Percentiles rank a stretch among this genome's conserved stretches.
Evolutionary conservation across 495 filamentous ascomycete species (phyloP).

Genomic region (Neurospora sp.): DNA sequence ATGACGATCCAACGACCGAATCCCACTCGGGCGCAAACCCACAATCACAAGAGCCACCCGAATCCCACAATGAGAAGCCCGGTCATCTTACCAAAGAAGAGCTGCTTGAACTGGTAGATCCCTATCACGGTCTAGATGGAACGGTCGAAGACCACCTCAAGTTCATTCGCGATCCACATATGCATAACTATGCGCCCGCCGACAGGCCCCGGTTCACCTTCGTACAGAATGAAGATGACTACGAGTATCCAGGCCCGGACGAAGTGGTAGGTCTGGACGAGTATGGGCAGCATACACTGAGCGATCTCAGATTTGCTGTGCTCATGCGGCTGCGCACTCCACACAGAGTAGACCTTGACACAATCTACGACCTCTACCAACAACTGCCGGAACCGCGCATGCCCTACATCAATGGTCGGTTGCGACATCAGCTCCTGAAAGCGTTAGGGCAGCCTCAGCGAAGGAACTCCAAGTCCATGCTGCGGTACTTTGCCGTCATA

Average conservation of each 20-base stretch:
- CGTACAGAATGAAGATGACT: constrained; percentile 34
- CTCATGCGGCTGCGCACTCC: constrained; percentile 22
- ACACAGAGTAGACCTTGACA: constrained; percentile 23
- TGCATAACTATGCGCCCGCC: constrained; percentile 34
- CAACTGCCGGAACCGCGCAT: constrained; percentile 50
- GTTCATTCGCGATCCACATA: constrained; percentile 35
- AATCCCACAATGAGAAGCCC: not conserved
- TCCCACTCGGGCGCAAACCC: not conserved
- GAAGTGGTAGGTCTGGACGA: constrained; percentile 16
- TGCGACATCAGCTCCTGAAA: constrained; percentile 56
- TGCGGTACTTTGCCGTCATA: constrained; percentile 73
- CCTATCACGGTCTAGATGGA: constrained; percentile 31
- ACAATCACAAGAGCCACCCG: not conserved
- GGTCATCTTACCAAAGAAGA: constrained; percentile 23
- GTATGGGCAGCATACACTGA: constrained; percentile 15
- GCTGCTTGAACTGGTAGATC: constrained; percentile 39
- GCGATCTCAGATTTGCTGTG: constrained; percentile 24
- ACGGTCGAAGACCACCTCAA: constrained; percentile 37
- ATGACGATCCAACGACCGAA: not conserved
- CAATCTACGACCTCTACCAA: constrained; percentile 33
- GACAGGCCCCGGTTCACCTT: constrained; percentile 33
- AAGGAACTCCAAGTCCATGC: constrained; percentile 49
- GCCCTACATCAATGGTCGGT: constrained; percentile 46
- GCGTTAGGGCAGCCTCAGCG: constrained; percentile 54
- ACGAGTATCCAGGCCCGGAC: constrained; percentile 33